Evolutionary conservation across 306 rosid genomes (phyloP), one percentile per base, ranked within the genome.

Genomic region (Quercus ilex): DNA sequence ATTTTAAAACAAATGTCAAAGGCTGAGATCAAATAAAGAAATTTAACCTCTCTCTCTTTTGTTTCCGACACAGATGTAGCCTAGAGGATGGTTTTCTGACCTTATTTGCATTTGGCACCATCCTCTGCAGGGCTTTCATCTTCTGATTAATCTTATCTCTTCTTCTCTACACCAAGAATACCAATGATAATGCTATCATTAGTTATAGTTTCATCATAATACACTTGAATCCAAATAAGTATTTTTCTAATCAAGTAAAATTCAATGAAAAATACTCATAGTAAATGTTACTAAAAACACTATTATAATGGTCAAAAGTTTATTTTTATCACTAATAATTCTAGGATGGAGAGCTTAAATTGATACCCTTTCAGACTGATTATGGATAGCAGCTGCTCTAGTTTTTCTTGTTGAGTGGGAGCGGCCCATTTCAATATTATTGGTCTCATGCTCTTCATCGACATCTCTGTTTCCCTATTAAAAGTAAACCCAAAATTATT

Each of bases 41-140:
- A 49, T 49, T 49, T 3, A 13, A 1, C 53, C 17, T 11, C 4
- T 12, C 10, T 49, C 17, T 12, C 4, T 3, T 17, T 35, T 11
- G 3, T 3, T 25, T 5, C 31, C 12, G 4, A 55, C 13, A 12
- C 38, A 62, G 15, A 62, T 5, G 17, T n/a, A 67, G 52, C 25
- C n/a, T 33, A 33, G 5, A 67, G 52, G n/a, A 7, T 19, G 19
- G 75, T 11, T 46, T 55, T 68, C 90, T 82, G 70, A 90, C 93
- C 88, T 90, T 87, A 81, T 74, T 84, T 25, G 93, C 86, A 81
- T 87, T 86, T 65, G 93, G 93, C 31, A 90, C 93, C 86, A 90
- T 80, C 82, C 73, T 87, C 82, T 90, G 91, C 78, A 90, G 82
- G 12, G 85, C 87, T 82, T 90, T 87, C 88, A 90, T 78, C 82